Evolutionary conservation across 208 protist genomes (phyloP), one percentile per base, ranked within the genome.

Genomic region (Wallacemonas collosoma): DNA sequence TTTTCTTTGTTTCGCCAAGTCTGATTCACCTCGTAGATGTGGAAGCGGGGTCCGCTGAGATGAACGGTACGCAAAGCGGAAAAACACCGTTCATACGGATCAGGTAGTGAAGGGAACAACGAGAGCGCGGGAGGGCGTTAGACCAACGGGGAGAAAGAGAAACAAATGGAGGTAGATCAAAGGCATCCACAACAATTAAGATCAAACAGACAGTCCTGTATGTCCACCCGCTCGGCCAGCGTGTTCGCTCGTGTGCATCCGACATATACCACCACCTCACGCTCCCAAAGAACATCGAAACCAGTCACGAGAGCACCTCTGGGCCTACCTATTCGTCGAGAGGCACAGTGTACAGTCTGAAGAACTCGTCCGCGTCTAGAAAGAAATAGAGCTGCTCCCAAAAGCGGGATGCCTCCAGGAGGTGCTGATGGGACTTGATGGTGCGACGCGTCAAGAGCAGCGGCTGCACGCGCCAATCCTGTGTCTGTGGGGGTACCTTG

Each of bases 321-420:
- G 11, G 47, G 1, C 47, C 11, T 51, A 1, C 47, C 11, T 76
- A 73, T 54, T 78, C 82, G 40, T 88, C 82, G 6, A 78, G 68
- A 8, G 70, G 80, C 39, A 94, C 81, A 2, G 88, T 92, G 76
- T 90, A 96, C 17, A 80, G 63, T 61, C 81, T 81, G 64, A 96
- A 96, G 70, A 87, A 80, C 51, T 83, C 84, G 65, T 96, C 89
- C 45, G 80, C 77, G 53, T 94, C 91, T 53, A 96, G 65, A 69
- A 94, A 96, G 3, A 67, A 79, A 71, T 87, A 95, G 61, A 96
- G 74, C 67, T 85, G 82, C 72, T 96, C 89, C 92, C 92, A 96
- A 63, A 96, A 93, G 15, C 73, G 56, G 17, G 82, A 90, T 8
- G 86, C 92, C 63, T 90, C 80, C 26, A 84, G 70, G 68, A 95